Conservation (phyloP, 768 basidiomycete genomes). For the Leccinum variicolor region DNA sequence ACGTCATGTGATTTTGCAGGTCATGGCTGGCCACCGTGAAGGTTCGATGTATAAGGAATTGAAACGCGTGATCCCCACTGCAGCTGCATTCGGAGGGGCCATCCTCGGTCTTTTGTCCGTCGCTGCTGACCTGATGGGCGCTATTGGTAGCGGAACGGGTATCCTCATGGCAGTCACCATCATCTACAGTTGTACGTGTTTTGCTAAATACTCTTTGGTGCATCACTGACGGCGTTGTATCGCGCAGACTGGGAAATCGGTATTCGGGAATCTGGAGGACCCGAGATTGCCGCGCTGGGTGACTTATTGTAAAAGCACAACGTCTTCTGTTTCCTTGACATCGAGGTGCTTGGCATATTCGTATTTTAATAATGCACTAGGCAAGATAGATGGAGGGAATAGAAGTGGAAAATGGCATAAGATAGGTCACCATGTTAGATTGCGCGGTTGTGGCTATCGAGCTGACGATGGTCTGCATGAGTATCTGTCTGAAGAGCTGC, state of each 20-base stretch:
- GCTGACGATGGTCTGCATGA: neutral
- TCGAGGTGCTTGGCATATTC: neutral
- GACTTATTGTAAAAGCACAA: constrained; percentile 57
- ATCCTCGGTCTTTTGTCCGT: constrained; percentile 91
- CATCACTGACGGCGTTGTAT: neutral
- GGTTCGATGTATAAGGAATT: constrained; percentile 99
- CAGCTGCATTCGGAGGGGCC: constrained; percentile 97
- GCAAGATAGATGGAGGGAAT: constrained; percentile 9
- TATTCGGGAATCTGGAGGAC: constrained; percentile 70
- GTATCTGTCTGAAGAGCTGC: neutral
- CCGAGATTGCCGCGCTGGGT: constrained; percentile 78
- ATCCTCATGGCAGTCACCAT: constrained; percentile 98
- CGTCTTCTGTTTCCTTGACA: neutral
- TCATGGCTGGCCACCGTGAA: constrained; percentile 89
- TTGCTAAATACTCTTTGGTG: neutral
- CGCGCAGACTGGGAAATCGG: constrained; percentile 90
- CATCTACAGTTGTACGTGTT: constrained; percentile 69
- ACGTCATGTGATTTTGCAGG: constrained; percentile 33
- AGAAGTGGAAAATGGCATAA: neutral
- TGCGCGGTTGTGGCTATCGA: neutral
- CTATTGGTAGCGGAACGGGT: constrained; percentile 93
- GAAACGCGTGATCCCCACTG: constrained; percentile 96
- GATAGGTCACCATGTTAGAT: neutral
- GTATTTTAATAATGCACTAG: constrained; percentile 3
- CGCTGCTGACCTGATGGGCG: constrained; percentile 91